Conservation (phyloP, 495 filamentous ascomycete genomes). For the Penicillium daleae region DNA sequence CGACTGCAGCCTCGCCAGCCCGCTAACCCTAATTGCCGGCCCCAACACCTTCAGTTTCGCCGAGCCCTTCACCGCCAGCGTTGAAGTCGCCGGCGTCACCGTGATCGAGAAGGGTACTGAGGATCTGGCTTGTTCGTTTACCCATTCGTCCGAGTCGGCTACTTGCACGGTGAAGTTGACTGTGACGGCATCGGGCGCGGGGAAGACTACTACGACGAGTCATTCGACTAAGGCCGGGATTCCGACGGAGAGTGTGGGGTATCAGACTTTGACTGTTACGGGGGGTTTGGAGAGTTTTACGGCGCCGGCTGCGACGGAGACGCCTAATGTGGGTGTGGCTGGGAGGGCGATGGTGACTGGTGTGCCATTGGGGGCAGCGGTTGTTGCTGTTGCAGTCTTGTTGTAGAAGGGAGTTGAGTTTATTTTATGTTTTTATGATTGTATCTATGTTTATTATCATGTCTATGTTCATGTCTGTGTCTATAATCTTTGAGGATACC, state of each 20-base stretch:
- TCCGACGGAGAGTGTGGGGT: conserved; percentile 1
- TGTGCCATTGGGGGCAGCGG: conserved; percentile 23
- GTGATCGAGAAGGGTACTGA: background rate
- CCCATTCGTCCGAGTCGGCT: conserved; percentile 16
- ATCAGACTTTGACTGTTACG: conserved; percentile 10
- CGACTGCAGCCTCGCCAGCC: conserved; percentile 23
- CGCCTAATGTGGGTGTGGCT: conserved; percentile 4
- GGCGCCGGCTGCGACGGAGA: conserved; percentile 10
- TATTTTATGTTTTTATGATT: background rate
- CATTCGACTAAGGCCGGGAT: background rate
- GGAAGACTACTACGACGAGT: conserved; percentile 8
- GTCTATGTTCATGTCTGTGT: background rate
- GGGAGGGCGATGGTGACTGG: conserved; percentile 21
- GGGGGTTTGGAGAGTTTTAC: conserved; percentile 16
- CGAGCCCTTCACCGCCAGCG: background rate
- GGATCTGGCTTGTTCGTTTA: conserved; percentile 19
- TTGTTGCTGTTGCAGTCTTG: background rate
- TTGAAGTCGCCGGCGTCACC: background rate
- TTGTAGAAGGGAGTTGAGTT: background rate
- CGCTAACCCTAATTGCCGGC: conserved; percentile 35
- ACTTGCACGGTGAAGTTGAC: background rate
- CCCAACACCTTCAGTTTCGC: conserved; percentile 16
- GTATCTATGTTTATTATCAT: background rate
- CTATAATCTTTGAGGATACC: background rate
- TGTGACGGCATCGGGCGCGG: background rate